Percentiles rank a stretch among this genome's conserved stretches.
These are phyloP conservation scores for Cryptomeria japonica DNA, from an alignment of 75 land plant genomes.

Conservation along the genomic window DNA sequence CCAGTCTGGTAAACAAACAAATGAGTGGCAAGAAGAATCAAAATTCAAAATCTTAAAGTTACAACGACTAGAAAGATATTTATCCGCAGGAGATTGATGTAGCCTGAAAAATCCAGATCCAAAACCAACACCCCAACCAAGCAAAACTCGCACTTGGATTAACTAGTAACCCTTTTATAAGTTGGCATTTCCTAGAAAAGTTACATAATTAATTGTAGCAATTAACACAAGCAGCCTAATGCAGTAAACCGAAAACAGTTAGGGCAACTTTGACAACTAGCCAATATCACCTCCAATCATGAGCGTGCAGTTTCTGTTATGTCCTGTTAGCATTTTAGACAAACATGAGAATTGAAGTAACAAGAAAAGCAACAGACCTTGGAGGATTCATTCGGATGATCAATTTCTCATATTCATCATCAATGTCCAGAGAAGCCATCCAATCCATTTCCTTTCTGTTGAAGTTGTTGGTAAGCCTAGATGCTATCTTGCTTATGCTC, in stretches of 20 bases:
- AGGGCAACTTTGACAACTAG: neutral
- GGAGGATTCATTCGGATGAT: conserved; percentile 73
- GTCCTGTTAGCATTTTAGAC: neutral
- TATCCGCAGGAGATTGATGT: neutral
- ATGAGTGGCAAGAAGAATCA: neutral
- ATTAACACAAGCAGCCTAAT: neutral
- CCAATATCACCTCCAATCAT: too few relatives aligned
- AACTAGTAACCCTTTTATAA: neutral
- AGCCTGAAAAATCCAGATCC: neutral
- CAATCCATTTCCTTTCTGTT: conserved; percentile 29
- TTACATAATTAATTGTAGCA: neutral
- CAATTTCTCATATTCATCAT: conserved; percentile 78
- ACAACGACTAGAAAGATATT: neutral
- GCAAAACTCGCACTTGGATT: neutral
- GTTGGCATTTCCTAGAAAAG: neutral
- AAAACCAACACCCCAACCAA: neutral
- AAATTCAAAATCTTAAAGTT: neutral
- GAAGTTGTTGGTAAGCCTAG: neutral
- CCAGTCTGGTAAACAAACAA: neutral
- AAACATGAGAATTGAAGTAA: neutral
- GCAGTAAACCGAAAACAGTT: neutral
- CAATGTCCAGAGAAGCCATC: conserved; percentile 26
- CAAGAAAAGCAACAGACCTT: conserved; percentile 34
- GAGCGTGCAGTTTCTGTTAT: too few relatives aligned
- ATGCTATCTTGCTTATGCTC: neutral